phyloP scores from a whole-genome alignment of 352 stramenopile species.

The Saprolegnia parasitica region DNA sequence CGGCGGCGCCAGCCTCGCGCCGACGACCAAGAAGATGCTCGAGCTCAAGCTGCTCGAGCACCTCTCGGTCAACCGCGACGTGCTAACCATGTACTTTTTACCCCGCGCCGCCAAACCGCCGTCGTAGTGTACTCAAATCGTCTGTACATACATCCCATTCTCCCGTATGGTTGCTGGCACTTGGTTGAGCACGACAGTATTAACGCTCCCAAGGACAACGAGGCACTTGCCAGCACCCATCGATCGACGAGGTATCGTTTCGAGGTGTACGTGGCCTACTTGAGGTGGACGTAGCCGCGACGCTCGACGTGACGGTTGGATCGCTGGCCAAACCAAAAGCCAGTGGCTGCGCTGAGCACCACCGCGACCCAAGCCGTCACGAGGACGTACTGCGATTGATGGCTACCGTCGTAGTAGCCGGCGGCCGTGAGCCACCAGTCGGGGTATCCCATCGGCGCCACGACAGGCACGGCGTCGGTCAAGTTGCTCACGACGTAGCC shows the following conservation, averaged over 20 bases:
- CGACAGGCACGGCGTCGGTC: background rate
- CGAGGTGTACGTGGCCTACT: conserved; percentile 14
- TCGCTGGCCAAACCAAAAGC: conserved; percentile 15
- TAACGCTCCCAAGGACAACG: too few species aligned
- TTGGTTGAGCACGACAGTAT: too few species aligned
- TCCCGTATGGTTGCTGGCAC: too few species aligned
- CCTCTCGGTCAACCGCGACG: conserved; percentile 62
- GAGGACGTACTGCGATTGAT: background rate
- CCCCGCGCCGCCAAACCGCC: conserved; percentile 26
- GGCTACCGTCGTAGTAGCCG: conserved; percentile 3
- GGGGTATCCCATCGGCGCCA: conserved; percentile 2
- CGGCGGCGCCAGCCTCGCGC: conserved; percentile 49
- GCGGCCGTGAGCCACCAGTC: conserved; percentile 23
- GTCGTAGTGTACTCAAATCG: background rate
- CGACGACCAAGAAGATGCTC: conserved; percentile 68
- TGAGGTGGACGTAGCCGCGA: conserved; percentile 15
- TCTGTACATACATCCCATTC: background rate
- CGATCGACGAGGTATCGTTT: too few species aligned
- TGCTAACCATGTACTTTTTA: conserved; percentile 79
- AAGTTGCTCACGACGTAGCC: conserved; percentile 67
- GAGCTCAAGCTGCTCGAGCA: conserved; percentile 77
- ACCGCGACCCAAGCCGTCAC: background rate
- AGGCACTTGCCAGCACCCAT: too few species aligned
- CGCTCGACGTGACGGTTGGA: background rate
- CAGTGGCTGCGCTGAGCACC: conserved; percentile 2